These are phyloP conservation scores for Vishniacozyma victoriae DNA, from an alignment of 768 basidiomycete genomes.

Conservation along the genomic window DNA sequence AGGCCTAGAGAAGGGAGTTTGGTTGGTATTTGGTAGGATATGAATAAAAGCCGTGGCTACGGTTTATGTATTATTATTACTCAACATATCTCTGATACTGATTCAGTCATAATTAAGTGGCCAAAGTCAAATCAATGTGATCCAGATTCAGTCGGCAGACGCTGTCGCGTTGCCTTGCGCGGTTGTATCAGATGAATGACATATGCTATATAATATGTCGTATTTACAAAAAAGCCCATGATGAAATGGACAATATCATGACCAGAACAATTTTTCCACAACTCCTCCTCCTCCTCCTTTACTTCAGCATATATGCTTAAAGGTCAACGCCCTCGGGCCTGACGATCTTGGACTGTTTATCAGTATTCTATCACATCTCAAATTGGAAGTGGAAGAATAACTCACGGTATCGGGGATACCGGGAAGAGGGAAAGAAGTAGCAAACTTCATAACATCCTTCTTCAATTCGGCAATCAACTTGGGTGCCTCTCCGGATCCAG, in stretches of 20 bases:
- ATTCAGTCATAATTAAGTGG: too few species aligned
- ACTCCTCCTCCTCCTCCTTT: not conserved
- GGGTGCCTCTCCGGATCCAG: slow-evolving; percentile 53
- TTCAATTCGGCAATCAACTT: slow-evolving; percentile 66
- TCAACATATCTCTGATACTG: too few species aligned
- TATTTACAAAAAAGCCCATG: slow-evolving; percentile 3
- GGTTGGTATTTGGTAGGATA: too few species aligned
- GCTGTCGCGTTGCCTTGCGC: too few species aligned
- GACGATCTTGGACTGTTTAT: slow-evolving; percentile 7
- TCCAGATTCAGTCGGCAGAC: too few species aligned
- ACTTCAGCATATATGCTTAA: slow-evolving; percentile 6
- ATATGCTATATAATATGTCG: slow-evolving; percentile 1
- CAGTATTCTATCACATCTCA: not conserved
- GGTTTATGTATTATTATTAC: too few species aligned
- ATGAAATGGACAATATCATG: slow-evolving; percentile 1
- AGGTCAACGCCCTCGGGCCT: slow-evolving; percentile 36
- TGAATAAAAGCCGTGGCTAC: too few species aligned
- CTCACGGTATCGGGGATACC: slow-evolving; percentile 60
- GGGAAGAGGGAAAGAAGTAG: slow-evolving; percentile 83
- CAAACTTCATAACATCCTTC: slow-evolving; percentile 73
- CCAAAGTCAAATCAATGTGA: too few species aligned
- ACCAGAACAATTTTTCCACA: not conserved
- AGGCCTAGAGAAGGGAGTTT: too few species aligned
- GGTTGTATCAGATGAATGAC: slow-evolving; percentile 3
- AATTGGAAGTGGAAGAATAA: not conserved